Evolutionary conservation across 2,329 filamentous ascomycete species (phyloP), one percentile per base, ranked within the genome.

Genomic region (Aspergillus hortae): DNA sequence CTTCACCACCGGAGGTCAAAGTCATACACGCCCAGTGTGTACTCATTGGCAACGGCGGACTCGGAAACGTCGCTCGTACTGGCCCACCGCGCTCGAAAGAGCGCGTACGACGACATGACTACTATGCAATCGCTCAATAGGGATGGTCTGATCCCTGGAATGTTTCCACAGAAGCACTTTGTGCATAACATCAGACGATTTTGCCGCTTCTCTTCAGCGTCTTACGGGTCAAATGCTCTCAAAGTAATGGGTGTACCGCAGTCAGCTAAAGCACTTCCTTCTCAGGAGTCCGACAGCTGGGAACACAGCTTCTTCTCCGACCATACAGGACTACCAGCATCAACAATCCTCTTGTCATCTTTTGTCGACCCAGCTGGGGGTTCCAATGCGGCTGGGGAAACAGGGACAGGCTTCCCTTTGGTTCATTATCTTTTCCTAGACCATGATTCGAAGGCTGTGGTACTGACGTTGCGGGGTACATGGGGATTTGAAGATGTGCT

Each of bases 341-440:
- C 74, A 9, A 75, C 75, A 19, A 71, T 81, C 61, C 63, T 90
- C 1, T 71, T 90, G 2, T 86, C 86, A 0, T 89, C 87, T 0
- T 89, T 87, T 61, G 81, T 87, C 38, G 86, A 90, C 61, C 79
- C 83, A 2, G 80, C 86, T 49, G 86, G 86, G 27, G 85, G 85
- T 3, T 81, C 84, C 2, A 85, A 88, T 60, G 78, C 82, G 0
- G 79, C 80, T 3, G 86, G 86, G 1, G 79, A 83, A 19, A 87
- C 82, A 1, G 81, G 82, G 33, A 85, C 82, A 0, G 85, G 85
- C 0, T 80, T 88, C 51, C 87, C 87, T 1, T 75, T 90, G 15
- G 86, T 89, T 2, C 87, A 90, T 67, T 90, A 88, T 59, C 81
- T 90, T 33, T 85, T 85, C 1, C 72, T 90, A 0, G 87, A 90